Base-by-base conservation (phyloP, 1,139 yeast genomes). In the Kazachstania sp. region DNA sequence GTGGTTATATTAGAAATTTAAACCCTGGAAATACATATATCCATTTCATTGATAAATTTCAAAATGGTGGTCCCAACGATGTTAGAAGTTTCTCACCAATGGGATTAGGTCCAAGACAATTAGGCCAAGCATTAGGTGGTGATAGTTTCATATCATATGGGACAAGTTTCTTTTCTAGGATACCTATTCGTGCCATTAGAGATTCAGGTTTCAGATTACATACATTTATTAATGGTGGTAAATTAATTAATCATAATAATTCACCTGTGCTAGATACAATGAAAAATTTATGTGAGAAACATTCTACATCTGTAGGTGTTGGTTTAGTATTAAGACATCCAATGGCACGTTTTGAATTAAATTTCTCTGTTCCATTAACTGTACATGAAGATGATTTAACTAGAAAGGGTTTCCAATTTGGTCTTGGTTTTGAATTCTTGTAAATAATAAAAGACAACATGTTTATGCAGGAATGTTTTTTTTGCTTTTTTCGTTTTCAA, bases 321-420 rank as follows among this genome's bases (percentile, higher is more conserved):
- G 98, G 98, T 1, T 54, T 92, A 3, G 73, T 86, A 18, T 87
- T 83, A 62, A 81, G 82, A 53, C 95, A 88, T 61, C 95, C 95
- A 1, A 78, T 80, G 66, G 97, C 97, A 0, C 74, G 97, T 53
- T 85, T 92, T 60, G 98, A 92, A 66, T 75, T 92, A 55, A 90
- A 88, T 63, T 81, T 90, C 55, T 85, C 85, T 1, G 65, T 90
- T 35, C 98, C 98, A 0, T 57, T 92, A 35, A 70, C 78, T 1
- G 77, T 79, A 0, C 81, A 82, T 58, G 72, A 74, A 13, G 70
- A 77, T 36, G 98, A 92, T 59, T 73, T 75, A 29, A 64, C 78
- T 5, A 72, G 96, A 57, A 88, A 86, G 63, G 98, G 98, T 0
- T 65, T 92, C 36, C 97, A 92, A 64, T 90, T 88, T 65, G 98